Conservation (phyloP, 2,329 filamentous ascomycete species). For the Neopestalotiopsis clavispora region DNA sequence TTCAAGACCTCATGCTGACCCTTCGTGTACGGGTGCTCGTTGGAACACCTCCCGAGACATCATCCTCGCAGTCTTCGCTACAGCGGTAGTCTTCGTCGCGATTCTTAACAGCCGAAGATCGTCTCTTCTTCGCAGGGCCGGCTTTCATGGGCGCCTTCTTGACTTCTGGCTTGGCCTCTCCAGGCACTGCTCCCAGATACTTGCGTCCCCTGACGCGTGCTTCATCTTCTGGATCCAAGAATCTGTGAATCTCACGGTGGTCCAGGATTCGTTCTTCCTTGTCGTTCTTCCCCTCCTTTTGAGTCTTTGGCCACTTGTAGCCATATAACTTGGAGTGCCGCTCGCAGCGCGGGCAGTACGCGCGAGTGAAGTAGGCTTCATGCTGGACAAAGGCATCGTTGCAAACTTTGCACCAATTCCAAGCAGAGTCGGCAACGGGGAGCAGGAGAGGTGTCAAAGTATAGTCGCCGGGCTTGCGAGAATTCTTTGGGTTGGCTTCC, state of each 20-base stretch:
- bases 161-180: conserved; percentile 18
- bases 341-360: conserved; percentile 90
- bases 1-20: conserved; percentile 4
- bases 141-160: conserved; percentile 1
- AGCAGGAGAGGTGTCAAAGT: conserved; percentile 79
- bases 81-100: background rate
- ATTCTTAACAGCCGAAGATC: background rate
- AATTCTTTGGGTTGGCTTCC: background rate
- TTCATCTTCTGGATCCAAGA: conserved; percentile 75
- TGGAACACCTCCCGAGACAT: background rate
- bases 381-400: conserved; percentile 82
- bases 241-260: conserved; percentile 86
- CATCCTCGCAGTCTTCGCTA: background rate
- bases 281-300: conserved; percentile 76
- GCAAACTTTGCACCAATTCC: conserved; percentile 90
- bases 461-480: conserved; percentile 77
- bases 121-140: background rate
- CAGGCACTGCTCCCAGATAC: conserved; percentile 13
- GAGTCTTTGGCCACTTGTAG: conserved; percentile 94
- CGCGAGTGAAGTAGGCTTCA: conserved; percentile 84
- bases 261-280: conserved; percentile 76
- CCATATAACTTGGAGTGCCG: conserved; percentile 95
- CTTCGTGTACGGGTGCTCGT: background rate
- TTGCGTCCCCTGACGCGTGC: conserved; percentile 52
- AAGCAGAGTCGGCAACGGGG: conserved; percentile 75